phyloP scores from a whole-genome alignment of 2,329 filamentous ascomycete species.

The Pseudopyricularia javanii region DNA sequence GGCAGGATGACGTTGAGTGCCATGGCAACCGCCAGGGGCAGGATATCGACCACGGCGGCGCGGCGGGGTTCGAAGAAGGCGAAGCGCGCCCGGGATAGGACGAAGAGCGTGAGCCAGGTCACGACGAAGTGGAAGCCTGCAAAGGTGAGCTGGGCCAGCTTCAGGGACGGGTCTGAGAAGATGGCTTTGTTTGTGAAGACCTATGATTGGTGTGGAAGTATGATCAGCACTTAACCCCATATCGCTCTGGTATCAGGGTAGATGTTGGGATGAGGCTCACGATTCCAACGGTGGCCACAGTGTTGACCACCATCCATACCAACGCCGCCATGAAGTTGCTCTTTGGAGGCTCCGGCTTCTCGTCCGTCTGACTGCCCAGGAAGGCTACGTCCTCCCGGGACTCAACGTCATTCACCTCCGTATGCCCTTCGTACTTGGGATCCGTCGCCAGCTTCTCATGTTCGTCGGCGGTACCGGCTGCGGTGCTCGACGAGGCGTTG shows the following conservation, averaged over 20 bases:
- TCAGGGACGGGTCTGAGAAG: slow-evolving; percentile 50
- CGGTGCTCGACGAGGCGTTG: slow-evolving; percentile 21
- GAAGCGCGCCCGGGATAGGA: slow-evolving; percentile 45
- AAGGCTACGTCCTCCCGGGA: slow-evolving; percentile 27
- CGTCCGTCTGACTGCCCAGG: slow-evolving; percentile 15
- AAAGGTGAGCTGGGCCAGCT: slow-evolving; percentile 51
- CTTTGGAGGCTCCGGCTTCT: slow-evolving; percentile 20
- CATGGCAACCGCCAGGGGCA: slow-evolving; percentile 57
- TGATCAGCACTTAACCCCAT: slow-evolving; percentile 5
- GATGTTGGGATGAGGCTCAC: slow-evolving; percentile 22
- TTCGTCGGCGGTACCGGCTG: slow-evolving; percentile 17
- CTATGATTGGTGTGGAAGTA: slow-evolving; percentile 17
- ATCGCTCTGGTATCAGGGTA: too few relatives aligned
- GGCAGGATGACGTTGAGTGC: slow-evolving; percentile 57
- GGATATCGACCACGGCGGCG: slow-evolving; percentile 40
- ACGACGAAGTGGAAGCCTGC: slow-evolving; percentile 57
- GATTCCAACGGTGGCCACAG: slow-evolving; percentile 49
- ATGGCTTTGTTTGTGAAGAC: slow-evolving; percentile 62
- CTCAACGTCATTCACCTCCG: slow-evolving; percentile 22
- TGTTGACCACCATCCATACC: slow-evolving; percentile 50
- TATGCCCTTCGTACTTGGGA: slow-evolving; percentile 18
- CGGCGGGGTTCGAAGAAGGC: slow-evolving; percentile 46
- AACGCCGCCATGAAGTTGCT: slow-evolving; percentile 24
- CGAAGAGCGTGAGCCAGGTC: slow-evolving; percentile 51
- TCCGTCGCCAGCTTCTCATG: slow-evolving; percentile 17